Evolutionary conservation across 139 green algal species (phyloP).

Genomic region (Chlamydomonas eustigma): DNA sequence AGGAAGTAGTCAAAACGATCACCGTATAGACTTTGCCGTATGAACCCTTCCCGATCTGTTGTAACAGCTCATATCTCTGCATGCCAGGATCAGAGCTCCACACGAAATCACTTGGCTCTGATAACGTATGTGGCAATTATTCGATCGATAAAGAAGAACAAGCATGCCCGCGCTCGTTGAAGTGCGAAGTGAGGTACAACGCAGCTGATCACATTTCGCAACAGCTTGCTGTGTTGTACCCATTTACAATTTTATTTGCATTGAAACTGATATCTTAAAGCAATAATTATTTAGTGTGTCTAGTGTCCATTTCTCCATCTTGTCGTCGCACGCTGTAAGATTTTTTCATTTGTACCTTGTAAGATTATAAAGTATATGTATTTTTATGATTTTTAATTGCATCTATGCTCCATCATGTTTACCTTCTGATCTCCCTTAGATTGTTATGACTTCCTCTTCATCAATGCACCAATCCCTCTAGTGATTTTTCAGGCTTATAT

Average conservation of each 20-base stretch:
- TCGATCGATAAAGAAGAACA: not conserved
- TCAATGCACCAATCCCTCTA: too few species aligned
- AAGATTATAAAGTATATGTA: not conserved
- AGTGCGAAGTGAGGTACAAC: not conserved
- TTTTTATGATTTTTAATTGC: not conserved
- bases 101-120: too few species aligned
- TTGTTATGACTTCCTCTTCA: too few species aligned
- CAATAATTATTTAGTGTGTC: too few species aligned
- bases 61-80: slow-evolving; percentile 18
- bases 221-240: not conserved
- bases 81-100: slow-evolving; percentile 17
- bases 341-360: not conserved
- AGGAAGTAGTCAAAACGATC: not conserved
- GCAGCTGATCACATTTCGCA: not conserved
- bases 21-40: slow-evolving; percentile 53
- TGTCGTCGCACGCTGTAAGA: not conserved
- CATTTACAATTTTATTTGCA: not conserved
- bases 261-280: not conserved
- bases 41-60: slow-evolving; percentile 42
- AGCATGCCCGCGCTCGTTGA: not conserved
- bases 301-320: not conserved
- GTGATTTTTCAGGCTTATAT: not conserved
- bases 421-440: not conserved
- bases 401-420: not conserved
- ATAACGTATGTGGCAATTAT: not conserved